Evolutionary conservation across 2,329 filamentous ascomycete species (phyloP).

Genomic region (Emergomyces pasteurianus): DNA sequence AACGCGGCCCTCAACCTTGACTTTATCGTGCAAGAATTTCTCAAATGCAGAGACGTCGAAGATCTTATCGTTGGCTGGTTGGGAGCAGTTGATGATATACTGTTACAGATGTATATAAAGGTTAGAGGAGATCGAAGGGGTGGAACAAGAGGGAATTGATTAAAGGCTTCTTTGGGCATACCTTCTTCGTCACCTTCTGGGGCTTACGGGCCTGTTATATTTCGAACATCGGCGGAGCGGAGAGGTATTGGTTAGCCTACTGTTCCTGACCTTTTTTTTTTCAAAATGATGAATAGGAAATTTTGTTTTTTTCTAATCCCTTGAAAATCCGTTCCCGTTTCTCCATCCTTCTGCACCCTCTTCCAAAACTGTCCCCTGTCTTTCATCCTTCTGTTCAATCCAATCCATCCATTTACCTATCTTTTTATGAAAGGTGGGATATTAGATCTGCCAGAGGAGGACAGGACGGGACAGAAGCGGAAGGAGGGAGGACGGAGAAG

Average conservation of each 20-base stretch:
- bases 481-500: not conserved
- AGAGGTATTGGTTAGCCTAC: slow-evolving; percentile 74
- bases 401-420: not conserved
- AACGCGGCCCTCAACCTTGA: slow-evolving; percentile 98
- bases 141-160: slow-evolving; percentile 6
- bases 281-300: slow-evolving; percentile 9
- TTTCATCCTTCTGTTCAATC: not conserved
- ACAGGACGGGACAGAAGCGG: not conserved
- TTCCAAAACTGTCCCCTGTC: slow-evolving; percentile 2
- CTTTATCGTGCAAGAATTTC: slow-evolving; percentile 99
- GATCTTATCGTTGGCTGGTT: slow-evolving; percentile 99
- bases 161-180: slow-evolving; percentile 16
- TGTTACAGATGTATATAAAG: slow-evolving; percentile 25
- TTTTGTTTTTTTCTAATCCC: slow-evolving; percentile 7
- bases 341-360: slow-evolving; percentile 1
- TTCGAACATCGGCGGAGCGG: slow-evolving; percentile 23
- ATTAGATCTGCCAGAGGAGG: not conserved
- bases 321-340: slow-evolving; percentile 11
- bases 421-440: slow-evolving; percentile 13
- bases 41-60: slow-evolving; percentile 98
- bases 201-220: slow-evolving; percentile 34
- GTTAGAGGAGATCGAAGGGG: not conserved
- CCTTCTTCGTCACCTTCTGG: slow-evolving; percentile 40
- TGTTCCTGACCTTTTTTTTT: slow-evolving; percentile 43
- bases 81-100: slow-evolving; percentile 99